Evolutionary conservation across 192 early-diverging fungal species (phyloP).

Genomic region (Coemansia javaensis): DNA sequence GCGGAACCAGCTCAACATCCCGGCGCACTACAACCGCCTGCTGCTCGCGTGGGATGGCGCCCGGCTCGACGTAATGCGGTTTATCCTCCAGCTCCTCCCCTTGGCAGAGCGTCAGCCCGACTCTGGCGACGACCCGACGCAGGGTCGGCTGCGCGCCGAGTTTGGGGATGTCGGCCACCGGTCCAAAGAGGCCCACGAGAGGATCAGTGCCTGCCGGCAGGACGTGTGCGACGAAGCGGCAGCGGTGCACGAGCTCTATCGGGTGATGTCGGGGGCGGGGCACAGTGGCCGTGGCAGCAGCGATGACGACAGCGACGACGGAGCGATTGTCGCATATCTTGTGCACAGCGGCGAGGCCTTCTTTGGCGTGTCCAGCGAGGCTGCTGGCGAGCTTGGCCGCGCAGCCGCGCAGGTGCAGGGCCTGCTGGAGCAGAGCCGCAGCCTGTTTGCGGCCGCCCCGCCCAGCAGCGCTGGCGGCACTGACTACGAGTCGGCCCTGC

Average conservation of each 20-base stretch:
- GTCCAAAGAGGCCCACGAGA: slow-evolving; percentile 9
- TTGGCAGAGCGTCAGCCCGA: not conserved
- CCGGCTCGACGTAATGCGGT: slow-evolving; percentile 21
- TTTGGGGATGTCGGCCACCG: slow-evolving; percentile 32
- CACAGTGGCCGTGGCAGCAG: not conserved
- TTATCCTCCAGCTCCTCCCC: slow-evolving; percentile 21
- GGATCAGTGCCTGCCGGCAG: not conserved
- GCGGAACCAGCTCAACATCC: slow-evolving; percentile 22
- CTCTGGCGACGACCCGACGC: slow-evolving; percentile 6
- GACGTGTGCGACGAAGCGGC: slow-evolving; percentile 1
- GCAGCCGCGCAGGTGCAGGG: slow-evolving; percentile 8
- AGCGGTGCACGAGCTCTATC: slow-evolving; percentile 3
- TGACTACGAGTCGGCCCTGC: slow-evolving; percentile 5
- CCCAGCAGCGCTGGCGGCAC: not conserved
- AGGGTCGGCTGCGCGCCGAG: slow-evolving; percentile 28
- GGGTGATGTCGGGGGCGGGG: not conserved
- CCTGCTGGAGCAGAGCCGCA: slow-evolving; percentile 5
- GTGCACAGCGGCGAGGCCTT: slow-evolving; percentile 15
- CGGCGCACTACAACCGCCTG: slow-evolving; percentile 33
- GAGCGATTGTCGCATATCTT: not conserved
- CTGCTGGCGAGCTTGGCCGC: not conserved
- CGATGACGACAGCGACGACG: not conserved
- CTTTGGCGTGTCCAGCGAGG: slow-evolving; percentile 14
- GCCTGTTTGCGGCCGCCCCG: not conserved
- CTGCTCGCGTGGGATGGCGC: slow-evolving; percentile 21